phyloP scores from a whole-genome alignment of 768 basidiomycete species.

The Vararia minispora region DNA sequence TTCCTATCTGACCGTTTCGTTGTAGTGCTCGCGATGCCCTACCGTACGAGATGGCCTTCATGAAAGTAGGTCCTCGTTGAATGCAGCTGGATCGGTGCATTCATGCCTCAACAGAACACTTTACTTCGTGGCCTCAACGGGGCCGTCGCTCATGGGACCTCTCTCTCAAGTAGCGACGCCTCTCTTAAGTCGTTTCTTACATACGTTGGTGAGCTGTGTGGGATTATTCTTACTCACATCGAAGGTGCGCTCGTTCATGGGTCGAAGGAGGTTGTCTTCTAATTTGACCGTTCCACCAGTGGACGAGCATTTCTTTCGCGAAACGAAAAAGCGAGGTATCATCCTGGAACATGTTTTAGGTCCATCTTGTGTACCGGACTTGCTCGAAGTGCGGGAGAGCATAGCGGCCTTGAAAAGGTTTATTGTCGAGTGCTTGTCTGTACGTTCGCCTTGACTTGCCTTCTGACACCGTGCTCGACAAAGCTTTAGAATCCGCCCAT shows the following conservation, averaged over 20 bases:
- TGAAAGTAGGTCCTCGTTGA: constrained; percentile 4
- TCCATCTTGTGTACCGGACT: constrained; percentile 5
- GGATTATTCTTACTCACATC: constrained; percentile 4
- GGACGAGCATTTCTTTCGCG: constrained; percentile 5
- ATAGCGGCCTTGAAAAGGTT: constrained; percentile 3
- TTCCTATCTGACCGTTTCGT: not conserved
- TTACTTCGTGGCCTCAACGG: constrained; percentile 11
- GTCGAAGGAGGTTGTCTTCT: not conserved
- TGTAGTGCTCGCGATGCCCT: constrained; percentile 7
- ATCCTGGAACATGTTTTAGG: constrained; percentile 1
- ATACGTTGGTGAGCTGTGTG: constrained; percentile 7
- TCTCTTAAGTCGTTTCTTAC: constrained; percentile 5
- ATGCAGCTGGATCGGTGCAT: not conserved
- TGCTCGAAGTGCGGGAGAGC: constrained; percentile 2
- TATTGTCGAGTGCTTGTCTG: constrained; percentile 4
- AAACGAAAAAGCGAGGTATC: not conserved
- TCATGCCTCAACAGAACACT: constrained; percentile 6
- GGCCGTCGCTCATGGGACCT: constrained; percentile 3
- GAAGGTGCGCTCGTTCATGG: not conserved
- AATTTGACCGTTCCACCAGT: not conserved
- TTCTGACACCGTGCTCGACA: constrained; percentile 1
- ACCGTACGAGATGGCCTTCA: constrained; percentile 9
- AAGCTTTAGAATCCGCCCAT: constrained; percentile 5
- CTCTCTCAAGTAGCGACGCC: constrained; percentile 1
- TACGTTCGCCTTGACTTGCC: not conserved